Evolutionary conservation across 805 yeast genomes (phyloP).

Genomic region (Grigorovia humatica): DNA sequence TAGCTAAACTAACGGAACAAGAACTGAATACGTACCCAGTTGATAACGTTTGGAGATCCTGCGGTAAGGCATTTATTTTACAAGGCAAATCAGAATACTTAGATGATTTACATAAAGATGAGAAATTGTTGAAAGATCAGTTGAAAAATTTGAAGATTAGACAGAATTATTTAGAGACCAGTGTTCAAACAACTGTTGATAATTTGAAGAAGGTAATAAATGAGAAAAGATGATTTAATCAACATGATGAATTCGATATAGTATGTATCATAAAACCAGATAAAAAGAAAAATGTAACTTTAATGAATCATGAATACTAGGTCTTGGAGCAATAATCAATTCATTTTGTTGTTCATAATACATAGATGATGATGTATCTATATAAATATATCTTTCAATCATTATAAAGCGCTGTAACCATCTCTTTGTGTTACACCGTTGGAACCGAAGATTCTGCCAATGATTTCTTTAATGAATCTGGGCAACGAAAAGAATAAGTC

Average conservation of each 20-base stretch:
- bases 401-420: constrained; percentile 85
- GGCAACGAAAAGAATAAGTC: constrained; percentile 54
- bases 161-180: constrained; percentile 60
- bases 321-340: neutral
- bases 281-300: too few relatives aligned
- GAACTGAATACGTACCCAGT: constrained; percentile 43
- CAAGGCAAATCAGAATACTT: constrained; percentile 36
- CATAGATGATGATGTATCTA: neutral
- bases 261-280: neutral
- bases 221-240: constrained; percentile 3
- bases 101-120: constrained; percentile 40
- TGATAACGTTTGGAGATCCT: constrained; percentile 67
- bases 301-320: neutral
- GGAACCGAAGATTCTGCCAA: constrained; percentile 51
- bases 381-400: neutral
- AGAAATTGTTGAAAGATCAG: constrained; percentile 45
- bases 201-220: constrained; percentile 42
- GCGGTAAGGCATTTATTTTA: constrained; percentile 63
- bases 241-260: neutral
- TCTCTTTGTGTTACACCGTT: constrained; percentile 43
- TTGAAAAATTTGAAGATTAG: constrained; percentile 54
- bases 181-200: constrained; percentile 62
- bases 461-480: constrained; percentile 54
- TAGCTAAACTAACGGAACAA: constrained; percentile 46
- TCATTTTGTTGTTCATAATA: neutral